These are phyloP conservation scores for Phanerochaete sordida DNA, from an alignment of 768 basidiomycete species.

Conservation along the genomic window DNA sequence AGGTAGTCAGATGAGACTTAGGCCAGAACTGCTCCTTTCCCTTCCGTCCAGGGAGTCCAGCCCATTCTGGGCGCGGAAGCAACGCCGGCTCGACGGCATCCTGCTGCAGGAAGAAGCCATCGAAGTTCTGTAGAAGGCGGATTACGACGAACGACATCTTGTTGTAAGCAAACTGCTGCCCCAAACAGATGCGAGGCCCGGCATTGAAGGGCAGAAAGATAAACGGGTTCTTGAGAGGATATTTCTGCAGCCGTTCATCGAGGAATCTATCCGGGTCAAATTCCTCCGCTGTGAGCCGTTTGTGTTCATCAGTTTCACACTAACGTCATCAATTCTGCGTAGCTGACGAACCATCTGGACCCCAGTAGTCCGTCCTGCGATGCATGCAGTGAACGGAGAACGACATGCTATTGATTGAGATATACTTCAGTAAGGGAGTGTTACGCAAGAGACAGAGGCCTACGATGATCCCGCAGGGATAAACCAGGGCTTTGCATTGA, in stretches of 20 bases:
- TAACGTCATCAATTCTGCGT: slow-evolving; percentile 11
- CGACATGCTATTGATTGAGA: too few species aligned
- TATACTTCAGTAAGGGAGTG: too few species aligned
- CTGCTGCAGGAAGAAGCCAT: too few species aligned
- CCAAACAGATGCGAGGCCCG: slow-evolving; percentile 62
- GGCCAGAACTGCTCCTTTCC: too few species aligned
- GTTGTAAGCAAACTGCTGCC: slow-evolving; percentile 53
- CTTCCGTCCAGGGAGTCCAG: too few species aligned
- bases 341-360: slow-evolving; percentile 70
- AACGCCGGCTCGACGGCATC: too few species aligned
- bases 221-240: slow-evolving; percentile 57
- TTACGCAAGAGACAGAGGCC: too few species aligned
- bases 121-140: slow-evolving; percentile 49
- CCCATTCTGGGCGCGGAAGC: too few species aligned
- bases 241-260: slow-evolving; percentile 51
- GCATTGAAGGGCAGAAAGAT: slow-evolving; percentile 72
- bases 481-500: too few species aligned
- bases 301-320: not conserved
- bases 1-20: too few species aligned
- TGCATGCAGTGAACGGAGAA: slow-evolving; percentile 58
- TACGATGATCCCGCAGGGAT: too few species aligned
- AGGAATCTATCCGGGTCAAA: slow-evolving; percentile 69
- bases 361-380: slow-evolving; percentile 59
- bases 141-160: slow-evolving; percentile 51
- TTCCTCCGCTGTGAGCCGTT: slow-evolving; percentile 21